phyloP scores from a whole-genome alignment of 306 rosid species.

The Sphenostylis stenocarpa region DNA sequence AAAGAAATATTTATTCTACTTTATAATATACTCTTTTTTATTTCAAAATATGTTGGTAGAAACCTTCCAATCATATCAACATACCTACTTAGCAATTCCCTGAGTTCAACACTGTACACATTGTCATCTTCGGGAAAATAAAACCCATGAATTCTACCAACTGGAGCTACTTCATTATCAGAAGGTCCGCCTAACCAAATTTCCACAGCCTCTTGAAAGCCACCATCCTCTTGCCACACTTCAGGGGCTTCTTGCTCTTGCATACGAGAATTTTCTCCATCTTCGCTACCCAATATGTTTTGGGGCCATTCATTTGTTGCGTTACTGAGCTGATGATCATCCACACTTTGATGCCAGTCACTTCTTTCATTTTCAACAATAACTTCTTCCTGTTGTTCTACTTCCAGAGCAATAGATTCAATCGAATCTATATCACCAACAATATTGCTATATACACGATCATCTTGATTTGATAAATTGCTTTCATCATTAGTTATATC shows the following conservation, averaged over 20 bases:
- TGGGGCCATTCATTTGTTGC: slow-evolving; percentile 64
- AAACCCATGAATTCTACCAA: slow-evolving; percentile 59
- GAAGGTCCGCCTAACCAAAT: slow-evolving; percentile 86
- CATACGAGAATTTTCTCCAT: slow-evolving; percentile 55
- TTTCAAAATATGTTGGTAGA: slow-evolving; percentile 17
- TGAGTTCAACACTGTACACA: slow-evolving; percentile 71
- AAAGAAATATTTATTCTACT: slow-evolving; percentile 3
- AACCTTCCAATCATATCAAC: slow-evolving; percentile 19
- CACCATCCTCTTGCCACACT: slow-evolving; percentile 73
- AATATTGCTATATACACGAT: slow-evolving; percentile 34
- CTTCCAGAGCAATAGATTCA: slow-evolving; percentile 52
- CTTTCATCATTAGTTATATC: slow-evolving; percentile 36
- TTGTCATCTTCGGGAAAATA: slow-evolving; percentile 87
- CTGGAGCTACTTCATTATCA: slow-evolving; percentile 58
- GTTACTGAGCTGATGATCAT: slow-evolving; percentile 50
- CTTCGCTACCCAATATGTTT: slow-evolving; percentile 54
- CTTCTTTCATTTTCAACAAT: slow-evolving; percentile 49
- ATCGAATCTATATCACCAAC: slow-evolving; percentile 38
- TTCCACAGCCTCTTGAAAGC: slow-evolving; percentile 83
- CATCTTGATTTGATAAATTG: slow-evolving; percentile 35
- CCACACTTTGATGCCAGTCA: slow-evolving; percentile 53
- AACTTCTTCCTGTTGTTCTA: slow-evolving; percentile 51
- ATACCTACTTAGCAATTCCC: slow-evolving; percentile 93
- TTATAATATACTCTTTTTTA: slow-evolving; percentile 8
- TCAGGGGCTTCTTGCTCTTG: slow-evolving; percentile 66